phyloP scores from a whole-genome alignment of 2,329 filamentous ascomycete species.

The Talaromyces sp. region DNA sequence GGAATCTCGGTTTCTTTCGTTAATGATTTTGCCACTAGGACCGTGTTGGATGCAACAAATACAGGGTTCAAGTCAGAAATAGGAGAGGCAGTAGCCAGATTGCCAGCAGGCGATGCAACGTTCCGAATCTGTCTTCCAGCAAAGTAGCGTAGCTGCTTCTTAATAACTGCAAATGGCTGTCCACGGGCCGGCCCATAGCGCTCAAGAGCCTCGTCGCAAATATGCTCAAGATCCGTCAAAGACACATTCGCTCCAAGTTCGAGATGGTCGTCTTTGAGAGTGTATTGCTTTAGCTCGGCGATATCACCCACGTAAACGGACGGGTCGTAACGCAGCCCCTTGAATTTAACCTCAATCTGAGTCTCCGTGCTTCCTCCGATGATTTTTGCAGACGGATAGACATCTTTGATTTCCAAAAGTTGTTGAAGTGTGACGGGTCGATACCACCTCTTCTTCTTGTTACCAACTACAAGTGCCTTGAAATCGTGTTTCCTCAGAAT shows the following conservation, averaged over 20 bases:
- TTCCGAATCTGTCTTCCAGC: conserved; percentile 94
- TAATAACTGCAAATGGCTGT: conserved; percentile 83
- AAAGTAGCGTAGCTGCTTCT: conserved; percentile 93
- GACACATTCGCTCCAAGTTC: conserved; percentile 91
- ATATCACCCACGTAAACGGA: conserved; percentile 95
- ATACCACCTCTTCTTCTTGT: conserved; percentile 92
- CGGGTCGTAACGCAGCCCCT: conserved; percentile 80
- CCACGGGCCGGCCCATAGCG: conserved; percentile 66
- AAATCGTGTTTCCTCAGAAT: conserved; percentile 76
- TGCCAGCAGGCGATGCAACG: conserved; percentile 93
- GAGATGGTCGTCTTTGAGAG: conserved; percentile 72
- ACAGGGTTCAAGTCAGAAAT: conserved; percentile 97
- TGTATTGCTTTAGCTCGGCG: conserved; percentile 75
- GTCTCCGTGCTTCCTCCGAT: conserved; percentile 96
- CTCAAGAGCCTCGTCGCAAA: conserved; percentile 71
- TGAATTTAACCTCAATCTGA: conserved; percentile 98
- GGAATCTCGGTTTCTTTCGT: conserved; percentile 74
- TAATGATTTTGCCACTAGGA: conserved; percentile 72
- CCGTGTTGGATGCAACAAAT: conserved; percentile 78
- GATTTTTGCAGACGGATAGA: conserved; percentile 80
- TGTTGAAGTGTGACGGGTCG: conserved; percentile 81
- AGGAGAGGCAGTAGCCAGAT: conserved; percentile 87
- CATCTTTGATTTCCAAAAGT: conserved; percentile 83
- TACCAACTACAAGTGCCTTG: conserved; percentile 79
- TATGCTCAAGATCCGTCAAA: conserved; percentile 81